These are phyloP conservation scores for Fallopia convolvulus DNA, from an alignment of 148 eudicot genomes.

Conservation along the genomic window DNA sequence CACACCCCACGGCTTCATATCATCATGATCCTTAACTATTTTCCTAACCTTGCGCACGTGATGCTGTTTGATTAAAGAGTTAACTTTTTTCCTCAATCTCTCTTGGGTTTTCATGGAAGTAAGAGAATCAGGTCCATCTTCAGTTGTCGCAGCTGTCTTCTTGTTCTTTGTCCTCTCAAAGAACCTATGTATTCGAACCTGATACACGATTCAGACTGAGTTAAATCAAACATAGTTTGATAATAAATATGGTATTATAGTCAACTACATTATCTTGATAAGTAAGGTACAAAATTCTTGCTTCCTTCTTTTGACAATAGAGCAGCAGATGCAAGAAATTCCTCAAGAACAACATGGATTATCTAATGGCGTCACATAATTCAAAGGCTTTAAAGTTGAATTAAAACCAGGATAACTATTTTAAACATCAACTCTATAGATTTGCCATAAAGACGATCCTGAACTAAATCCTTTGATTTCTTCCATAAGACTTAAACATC, in stretches of 20 bases:
- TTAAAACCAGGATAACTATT: neutral
- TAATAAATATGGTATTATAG: neutral
- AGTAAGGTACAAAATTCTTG: neutral
- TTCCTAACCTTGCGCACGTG: constrained; percentile 1
- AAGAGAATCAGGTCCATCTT: neutral
- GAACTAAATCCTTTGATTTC: neutral
- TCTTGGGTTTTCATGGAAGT: neutral
- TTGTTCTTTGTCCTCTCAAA: constrained; percentile 9
- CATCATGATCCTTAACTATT: constrained; percentile 11
- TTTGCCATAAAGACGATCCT: neutral
- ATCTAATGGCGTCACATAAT: neutral
- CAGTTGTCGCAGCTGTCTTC: neutral
- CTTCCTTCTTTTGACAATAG: neutral
- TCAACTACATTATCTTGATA: neutral
- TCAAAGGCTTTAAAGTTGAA: neutral
- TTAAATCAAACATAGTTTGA: neutral
- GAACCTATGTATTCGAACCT: constrained; percentile 12
- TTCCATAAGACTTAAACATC: neutral
- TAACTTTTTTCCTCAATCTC: constrained; percentile 11
- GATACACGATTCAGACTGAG: neutral
- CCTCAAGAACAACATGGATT: neutral
- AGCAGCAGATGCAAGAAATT: neutral
- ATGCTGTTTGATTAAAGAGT: constrained; percentile 11
- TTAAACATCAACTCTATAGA: neutral
- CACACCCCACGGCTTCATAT: constrained; percentile 13